A percentile compares a stretch with the other conserved stretches of the same genome.
Conservation (phyloP, 1,284 basidiomycete genomes). For the Athelia psychrophila region DNA sequence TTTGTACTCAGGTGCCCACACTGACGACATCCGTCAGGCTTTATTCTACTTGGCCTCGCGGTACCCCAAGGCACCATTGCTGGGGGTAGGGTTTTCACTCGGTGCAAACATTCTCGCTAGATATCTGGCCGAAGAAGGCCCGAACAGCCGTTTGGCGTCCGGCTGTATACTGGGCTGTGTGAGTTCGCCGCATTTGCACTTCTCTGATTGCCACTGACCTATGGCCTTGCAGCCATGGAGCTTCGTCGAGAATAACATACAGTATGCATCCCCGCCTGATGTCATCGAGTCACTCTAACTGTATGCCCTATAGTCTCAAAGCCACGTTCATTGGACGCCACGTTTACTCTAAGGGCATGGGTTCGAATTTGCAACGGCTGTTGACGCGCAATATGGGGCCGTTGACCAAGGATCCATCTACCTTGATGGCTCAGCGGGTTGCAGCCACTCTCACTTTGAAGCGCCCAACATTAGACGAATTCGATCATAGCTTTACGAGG, state of each 20-base stretch:
- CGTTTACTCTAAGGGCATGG: conserved; percentile 85
- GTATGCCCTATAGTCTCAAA: conserved; percentile 47
- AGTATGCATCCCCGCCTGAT: conserved; percentile 34
- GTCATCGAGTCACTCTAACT: conserved; percentile 5
- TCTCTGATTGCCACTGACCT: neutral
- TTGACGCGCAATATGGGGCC: conserved; percentile 58
- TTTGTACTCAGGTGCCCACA: conserved; percentile 85
- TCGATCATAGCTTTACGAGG: conserved; percentile 70
- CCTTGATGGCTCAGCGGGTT: conserved; percentile 47
- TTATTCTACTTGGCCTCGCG: conserved; percentile 72
- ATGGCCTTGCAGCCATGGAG: conserved; percentile 67
- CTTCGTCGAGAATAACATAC: conserved; percentile 54
- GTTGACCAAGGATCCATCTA: conserved; percentile 49
- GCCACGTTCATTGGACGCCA: conserved; percentile 61
- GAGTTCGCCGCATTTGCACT: conserved; percentile 25
- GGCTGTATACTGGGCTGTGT: conserved; percentile 83
- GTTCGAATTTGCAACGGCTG: conserved; percentile 69
- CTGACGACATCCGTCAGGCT: conserved; percentile 84
- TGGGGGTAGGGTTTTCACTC: conserved; percentile 92
- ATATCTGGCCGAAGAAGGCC: conserved; percentile 87
- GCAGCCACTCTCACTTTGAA: conserved; percentile 42
- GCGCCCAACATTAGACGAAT: conserved; percentile 54
- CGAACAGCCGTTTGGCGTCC: conserved; percentile 70
- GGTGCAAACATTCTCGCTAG: conserved; percentile 92
- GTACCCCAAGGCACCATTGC: conserved; percentile 80